Conservation (phyloP, 2,329 filamentous ascomycete species). For the Apiospora sp. region DNA sequence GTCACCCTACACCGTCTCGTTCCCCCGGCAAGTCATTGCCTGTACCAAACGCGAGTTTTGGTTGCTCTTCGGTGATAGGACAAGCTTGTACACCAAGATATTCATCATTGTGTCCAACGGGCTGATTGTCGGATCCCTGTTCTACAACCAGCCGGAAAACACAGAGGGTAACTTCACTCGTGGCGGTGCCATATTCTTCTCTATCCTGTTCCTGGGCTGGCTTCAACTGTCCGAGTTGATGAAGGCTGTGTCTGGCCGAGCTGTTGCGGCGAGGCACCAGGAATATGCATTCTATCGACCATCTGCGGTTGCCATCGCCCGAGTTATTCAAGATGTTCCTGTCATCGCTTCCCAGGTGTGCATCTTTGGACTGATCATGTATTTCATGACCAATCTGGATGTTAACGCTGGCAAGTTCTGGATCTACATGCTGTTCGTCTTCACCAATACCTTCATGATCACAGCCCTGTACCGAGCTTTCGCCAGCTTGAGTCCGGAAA, state of each 20-base stretch:
- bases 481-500: conserved; percentile 41
- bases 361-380: conserved; percentile 75
- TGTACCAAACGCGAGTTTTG: conserved; percentile 79
- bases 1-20: conserved; percentile 79
- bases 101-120: conserved; percentile 79
- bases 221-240: conserved; percentile 81
- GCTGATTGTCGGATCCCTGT: conserved; percentile 80
- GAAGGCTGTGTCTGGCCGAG: conserved; percentile 76
- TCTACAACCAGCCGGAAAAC: conserved; percentile 69
- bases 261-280: conserved; percentile 59
- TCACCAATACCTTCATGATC: conserved; percentile 39
- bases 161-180: conserved; percentile 70
- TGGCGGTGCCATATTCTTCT: conserved; percentile 58
- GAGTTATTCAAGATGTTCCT: conserved; percentile 66
- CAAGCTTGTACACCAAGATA: conserved; percentile 78
- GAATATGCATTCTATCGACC: conserved; percentile 62
- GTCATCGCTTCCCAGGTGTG: conserved; percentile 70
- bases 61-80: conserved; percentile 78
- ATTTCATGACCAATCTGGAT: conserved; percentile 79
- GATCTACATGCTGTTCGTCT: conserved; percentile 68
- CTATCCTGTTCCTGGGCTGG: conserved; percentile 64
- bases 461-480: conserved; percentile 45
- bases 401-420: conserved; percentile 73
- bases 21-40: conserved; percentile 73
- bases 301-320: conserved; percentile 63